A percentile compares a stretch with the other conserved stretches of the same genome.
phyloP scores from a whole-genome alignment of 2,329 filamentous ascomycete species.

The Fusarium praegraminearum region DNA sequence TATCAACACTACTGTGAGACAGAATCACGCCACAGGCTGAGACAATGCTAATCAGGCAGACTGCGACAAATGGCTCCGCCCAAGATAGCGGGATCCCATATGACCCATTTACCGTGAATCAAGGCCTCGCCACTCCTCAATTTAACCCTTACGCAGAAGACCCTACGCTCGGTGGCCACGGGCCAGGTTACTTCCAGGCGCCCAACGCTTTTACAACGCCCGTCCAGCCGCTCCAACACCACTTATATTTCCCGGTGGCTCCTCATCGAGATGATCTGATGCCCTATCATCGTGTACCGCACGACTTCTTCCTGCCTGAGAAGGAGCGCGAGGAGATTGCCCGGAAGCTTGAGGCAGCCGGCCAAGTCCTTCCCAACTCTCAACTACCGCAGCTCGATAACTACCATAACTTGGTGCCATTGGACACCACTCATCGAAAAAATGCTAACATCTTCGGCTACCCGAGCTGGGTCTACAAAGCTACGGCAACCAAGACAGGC shows the following conservation, averaged over 20 bases:
- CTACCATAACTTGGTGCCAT: slow-evolving; percentile 90
- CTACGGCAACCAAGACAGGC: slow-evolving; percentile 87
- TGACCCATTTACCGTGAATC: slow-evolving; percentile 73
- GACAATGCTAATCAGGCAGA: slow-evolving; percentile 45
- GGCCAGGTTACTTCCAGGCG: slow-evolving; percentile 75
- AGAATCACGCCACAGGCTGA: not conserved
- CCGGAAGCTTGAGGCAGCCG: slow-evolving; percentile 85
- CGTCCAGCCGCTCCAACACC: slow-evolving; percentile 82
- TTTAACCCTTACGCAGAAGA: slow-evolving; percentile 86
- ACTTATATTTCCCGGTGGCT: slow-evolving; percentile 89
- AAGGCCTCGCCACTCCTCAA: slow-evolving; percentile 63
- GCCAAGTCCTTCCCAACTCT: slow-evolving; percentile 83
- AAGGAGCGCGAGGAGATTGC: slow-evolving; percentile 88
- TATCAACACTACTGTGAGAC: slow-evolving; percentile 60
- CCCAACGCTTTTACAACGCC: slow-evolving; percentile 64
- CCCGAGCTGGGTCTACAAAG: slow-evolving; percentile 95
- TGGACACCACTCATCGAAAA: slow-evolving; percentile 85
- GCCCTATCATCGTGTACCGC: slow-evolving; percentile 85
- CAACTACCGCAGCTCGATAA: slow-evolving; percentile 84
- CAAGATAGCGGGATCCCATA: slow-evolving; percentile 61
- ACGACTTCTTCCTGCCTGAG: slow-evolving; percentile 93
- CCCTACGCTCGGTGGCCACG: slow-evolving; percentile 67
- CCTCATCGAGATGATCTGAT: slow-evolving; percentile 84
- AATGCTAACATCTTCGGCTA: slow-evolving; percentile 85
- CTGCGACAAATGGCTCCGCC: slow-evolving; percentile 60